Evolutionary conservation across 2,329 filamentous ascomycete genomes (phyloP), one percentile per base, ranked within the genome.

Genomic region (Penicillium sp.): DNA sequence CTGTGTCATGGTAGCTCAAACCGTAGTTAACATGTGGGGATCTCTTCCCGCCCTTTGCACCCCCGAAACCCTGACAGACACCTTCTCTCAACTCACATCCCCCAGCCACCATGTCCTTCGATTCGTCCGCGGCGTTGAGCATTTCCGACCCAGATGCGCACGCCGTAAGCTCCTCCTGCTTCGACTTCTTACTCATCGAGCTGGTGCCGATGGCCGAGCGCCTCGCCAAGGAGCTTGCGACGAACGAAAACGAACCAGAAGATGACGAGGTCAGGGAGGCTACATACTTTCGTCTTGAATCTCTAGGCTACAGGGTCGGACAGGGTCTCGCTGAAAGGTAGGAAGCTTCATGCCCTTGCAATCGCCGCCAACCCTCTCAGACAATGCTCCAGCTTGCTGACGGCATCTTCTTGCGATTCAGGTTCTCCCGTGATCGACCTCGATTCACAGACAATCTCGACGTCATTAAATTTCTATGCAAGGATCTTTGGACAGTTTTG

Each of bases 381-480:
- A 15, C 34, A 38, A 38, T 15, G 34, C 2, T 21, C 36, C 36
- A 39, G 36, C 36, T 39, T 16, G 21, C 33, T n/a, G 28, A 29
- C 28, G 28, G 33, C 36, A 42, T 15, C 23, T 2, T 24, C 10
- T 42, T 21, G 21, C 38, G 9, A 28, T 26, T 42, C 47, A 75
- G 73, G 47, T 75, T 75, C 51, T 71, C 73, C 24, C 67, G 70
- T 67, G 89, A 95, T 70, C 82, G 90, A 47, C 90, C 93, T 38
- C 88, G 91, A 45, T 95, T 96, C 69, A 89, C 87, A 56, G 91
- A 96, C 64, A 92, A 92, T 4, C 84, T 99, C 39, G 94, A 97
- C 69, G 88, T 92, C 45, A 99, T 99, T 71, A 99, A 99, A 72
- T 97, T 99, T 68, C 80, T 99, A 45, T 99, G 94, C 83, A 99